Evolutionary conservation across 257 asterid species (phyloP), one percentile per base, ranked within the genome.

Genomic region (Eustoma russellianum): DNA sequence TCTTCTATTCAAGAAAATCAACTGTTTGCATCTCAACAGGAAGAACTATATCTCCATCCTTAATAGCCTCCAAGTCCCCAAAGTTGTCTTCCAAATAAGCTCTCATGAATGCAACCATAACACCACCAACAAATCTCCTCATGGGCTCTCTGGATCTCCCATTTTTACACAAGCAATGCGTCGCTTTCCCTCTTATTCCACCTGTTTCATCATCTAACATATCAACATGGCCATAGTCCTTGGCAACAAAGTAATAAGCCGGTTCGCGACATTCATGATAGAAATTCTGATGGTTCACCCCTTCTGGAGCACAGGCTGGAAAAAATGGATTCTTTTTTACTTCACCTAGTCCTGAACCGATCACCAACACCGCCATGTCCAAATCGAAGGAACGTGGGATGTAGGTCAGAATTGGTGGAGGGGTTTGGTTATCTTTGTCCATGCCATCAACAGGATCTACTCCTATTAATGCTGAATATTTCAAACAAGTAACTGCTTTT

Each of bases 371-470:
- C 0, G 78, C 73, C 57, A 62, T 70, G 2, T 69, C 77, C 7
- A 75, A 79, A 51, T 83, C 18, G 58, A 90, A 86, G 18, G 97
- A 90, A 34, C 56, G 69, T 2, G 96, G 93, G 6, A 50, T 51
- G 68, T 83, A 83, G 24, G 88, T 83, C 6, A 83, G 86, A 51
- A 90, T 79, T 0, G 86, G 88, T 0, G 97, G 97, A 0, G 86
- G 82, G 3, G 94, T 86, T 59, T 90, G 97, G 19, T 67, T 76
- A 14, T 83, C 93, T 24, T 47, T 59, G 35, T 63, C 91, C 80
- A 66, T 76, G 18, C 96, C 96, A 48, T 86, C 97, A 12, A 90
- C 96, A 0, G 97, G 97, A 55, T 83, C 96, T 13, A 89, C 67
- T 14, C 97, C 97, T 60, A 90, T 81, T 14, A 90, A 41, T 63